These are phyloP conservation scores for Cytospora piceae DNA, from an alignment of 2,329 filamentous ascomycete genomes.

Conservation along the genomic window DNA sequence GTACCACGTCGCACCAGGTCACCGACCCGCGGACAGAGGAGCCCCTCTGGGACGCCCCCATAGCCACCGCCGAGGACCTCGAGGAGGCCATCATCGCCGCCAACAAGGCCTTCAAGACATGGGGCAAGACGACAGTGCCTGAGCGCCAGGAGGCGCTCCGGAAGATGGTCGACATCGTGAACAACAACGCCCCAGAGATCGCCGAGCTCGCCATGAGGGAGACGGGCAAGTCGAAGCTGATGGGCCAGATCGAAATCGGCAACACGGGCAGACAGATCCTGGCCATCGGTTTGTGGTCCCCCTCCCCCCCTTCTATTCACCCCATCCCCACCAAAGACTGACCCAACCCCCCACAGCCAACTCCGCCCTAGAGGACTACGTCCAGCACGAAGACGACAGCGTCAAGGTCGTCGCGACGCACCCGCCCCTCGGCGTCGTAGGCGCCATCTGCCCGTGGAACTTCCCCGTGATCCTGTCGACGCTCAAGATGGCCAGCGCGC, in stretches of 20 bases:
- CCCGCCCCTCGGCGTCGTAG: slow-evolving; percentile 53
- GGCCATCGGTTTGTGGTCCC: slow-evolving; percentile 40
- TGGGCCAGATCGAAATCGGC: slow-evolving; percentile 45
- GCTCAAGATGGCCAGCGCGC: slow-evolving; percentile 53
- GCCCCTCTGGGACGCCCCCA: slow-evolving; percentile 48
- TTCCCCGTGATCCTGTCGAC: slow-evolving; percentile 53
- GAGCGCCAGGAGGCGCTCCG: slow-evolving; percentile 48
- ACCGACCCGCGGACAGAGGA: slow-evolving; percentile 51
- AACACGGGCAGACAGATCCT: slow-evolving; percentile 43
- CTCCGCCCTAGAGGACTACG: slow-evolving; percentile 48
- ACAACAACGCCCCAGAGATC: slow-evolving; percentile 47
- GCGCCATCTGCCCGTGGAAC: slow-evolving; percentile 65
- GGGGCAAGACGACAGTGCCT: slow-evolving; percentile 48
- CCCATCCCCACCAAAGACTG: neutral
- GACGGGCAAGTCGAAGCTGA: slow-evolving; percentile 54
- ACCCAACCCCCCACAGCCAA: slow-evolving; percentile 33
- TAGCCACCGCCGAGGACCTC: slow-evolving; percentile 46
- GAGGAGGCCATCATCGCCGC: slow-evolving; percentile 51
- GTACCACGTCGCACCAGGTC: slow-evolving; percentile 42
- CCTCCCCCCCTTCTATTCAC: neutral
- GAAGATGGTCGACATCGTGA: slow-evolving; percentile 46
- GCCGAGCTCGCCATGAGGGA: slow-evolving; percentile 50
- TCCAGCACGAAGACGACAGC: slow-evolving; percentile 51
- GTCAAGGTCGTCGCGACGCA: slow-evolving; percentile 47
- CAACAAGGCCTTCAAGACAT: slow-evolving; percentile 49